Evolutionary conservation across 176 grass and related monocot species (phyloP), one percentile per base, ranked within the genome.

Genomic region (Oryza nivara): DNA sequence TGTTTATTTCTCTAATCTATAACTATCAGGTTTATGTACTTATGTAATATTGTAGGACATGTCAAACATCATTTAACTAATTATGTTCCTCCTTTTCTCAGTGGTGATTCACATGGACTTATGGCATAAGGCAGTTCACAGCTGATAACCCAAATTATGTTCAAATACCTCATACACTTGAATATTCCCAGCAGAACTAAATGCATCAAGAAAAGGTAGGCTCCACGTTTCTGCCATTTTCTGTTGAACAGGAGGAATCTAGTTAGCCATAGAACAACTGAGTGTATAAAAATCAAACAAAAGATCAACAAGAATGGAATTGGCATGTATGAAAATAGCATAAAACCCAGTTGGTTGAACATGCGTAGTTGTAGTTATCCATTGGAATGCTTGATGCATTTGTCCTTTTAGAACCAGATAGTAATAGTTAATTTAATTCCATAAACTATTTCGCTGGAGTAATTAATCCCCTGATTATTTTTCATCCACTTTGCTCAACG

Each of bases 141-240:
- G 40, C 36, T 23, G 40, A 20, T n/a, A 76, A 9, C 7, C n/a
- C 54, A 40, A 35, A 67, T 78, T 68, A 58, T 30, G 38, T 68
- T 73, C 17, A 25, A 43, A 30, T 83, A 94, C 92, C 92, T 94
- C 90, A 77, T 86, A 92, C 32, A 80, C 68, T 90, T 88, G 85
- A 47, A 90, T 70, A 43, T 89, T 88, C 11, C 80, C 80, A 76
- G 34, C 6, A 81, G 58, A 83, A 81, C 87, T 72, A 69, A 92
- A 92, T 73, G 82, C 70, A 86, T 92, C 85, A 71, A 88, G 72
- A 73, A 94, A 86, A 81, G 90, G 90, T 81, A 74, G 34, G 74
- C 69, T 88, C 92, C 92, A 94, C 16, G 92, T 90, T 47, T 94
- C 92, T 65, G 22, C 78, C 92, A 94, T 94, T 88, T 74, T 88